Percentiles rank a stretch among this genome's conserved stretches.
Evolutionary conservation across 441 rosid species (phyloP).

Genomic region (Populus trichocarpa): DNA sequence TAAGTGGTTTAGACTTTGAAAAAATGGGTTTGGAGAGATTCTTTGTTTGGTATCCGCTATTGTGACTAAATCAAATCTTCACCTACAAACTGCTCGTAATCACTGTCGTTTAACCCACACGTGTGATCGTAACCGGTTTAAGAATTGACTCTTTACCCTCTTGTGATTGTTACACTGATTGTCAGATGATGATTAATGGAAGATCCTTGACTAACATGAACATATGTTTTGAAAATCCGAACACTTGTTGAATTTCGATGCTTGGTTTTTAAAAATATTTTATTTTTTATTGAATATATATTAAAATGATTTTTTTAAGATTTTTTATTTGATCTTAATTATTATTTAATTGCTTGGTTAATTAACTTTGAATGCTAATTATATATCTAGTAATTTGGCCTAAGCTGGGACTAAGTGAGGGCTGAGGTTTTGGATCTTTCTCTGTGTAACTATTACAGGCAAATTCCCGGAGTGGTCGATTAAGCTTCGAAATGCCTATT

Average conservation of each 20-base stretch:
- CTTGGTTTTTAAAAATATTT: too few relatives aligned
- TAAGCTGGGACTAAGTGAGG: too few relatives aligned
- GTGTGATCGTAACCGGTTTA: slow-evolving; percentile 28
- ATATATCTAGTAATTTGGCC: background rate
- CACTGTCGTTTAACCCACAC: slow-evolving; percentile 23
- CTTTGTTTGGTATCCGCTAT: slow-evolving; percentile 22
- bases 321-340: too few relatives aligned
- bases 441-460: too few relatives aligned
- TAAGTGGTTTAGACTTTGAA: slow-evolving; percentile 12
- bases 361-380: background rate
- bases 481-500: background rate
- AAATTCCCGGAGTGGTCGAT: too few relatives aligned
- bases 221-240: background rate
- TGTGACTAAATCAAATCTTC: slow-evolving; percentile 23
- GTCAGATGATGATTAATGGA: slow-evolving; percentile 16
- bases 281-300: too few relatives aligned
- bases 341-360: background rate
- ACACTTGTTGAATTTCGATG: background rate
- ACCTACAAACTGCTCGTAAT: slow-evolving; percentile 17
- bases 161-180: background rate
- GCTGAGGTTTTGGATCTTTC: too few relatives aligned
- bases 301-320: too few relatives aligned
- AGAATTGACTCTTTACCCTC: slow-evolving; percentile 18
- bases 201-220: background rate
- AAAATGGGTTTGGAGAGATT: background rate